These are phyloP conservation scores for Metschnikowia arizonensis DNA, from an alignment of 805 yeast genomes.

Conservation along the genomic window DNA sequence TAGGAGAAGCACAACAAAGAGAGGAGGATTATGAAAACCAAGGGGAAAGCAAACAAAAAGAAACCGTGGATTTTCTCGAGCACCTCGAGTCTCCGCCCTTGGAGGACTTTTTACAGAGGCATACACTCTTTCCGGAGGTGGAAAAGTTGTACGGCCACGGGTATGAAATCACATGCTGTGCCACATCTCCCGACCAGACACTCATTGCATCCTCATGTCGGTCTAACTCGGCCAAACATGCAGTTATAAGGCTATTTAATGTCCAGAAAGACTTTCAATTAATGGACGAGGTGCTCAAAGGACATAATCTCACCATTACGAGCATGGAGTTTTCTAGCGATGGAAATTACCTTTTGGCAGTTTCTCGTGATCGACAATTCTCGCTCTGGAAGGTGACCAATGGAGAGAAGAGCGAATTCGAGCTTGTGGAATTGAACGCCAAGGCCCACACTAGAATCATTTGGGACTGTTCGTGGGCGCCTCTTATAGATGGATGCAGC, in stretches of 20 bases:
- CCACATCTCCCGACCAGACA: constrained; percentile 57
- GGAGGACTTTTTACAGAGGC: constrained; percentile 88
- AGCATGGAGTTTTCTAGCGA: constrained; percentile 71
- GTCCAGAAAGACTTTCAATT: constrained; percentile 54
- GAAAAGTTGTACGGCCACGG: constrained; percentile 98
- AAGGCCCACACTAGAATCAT: constrained; percentile 89
- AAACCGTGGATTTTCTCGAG: constrained; percentile 52
- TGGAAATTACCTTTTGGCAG: constrained; percentile 62
- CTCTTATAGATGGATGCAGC: constrained; percentile 26
- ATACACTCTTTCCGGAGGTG: constrained; percentile 89
- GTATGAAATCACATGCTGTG: constrained; percentile 81
- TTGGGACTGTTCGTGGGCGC: constrained; percentile 94
- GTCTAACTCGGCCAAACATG: constrained; percentile 80
- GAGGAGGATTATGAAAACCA: constrained; percentile 37
- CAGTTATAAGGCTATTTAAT: constrained; percentile 75
- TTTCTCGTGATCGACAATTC: constrained; percentile 85
- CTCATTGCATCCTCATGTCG: constrained; percentile 87
- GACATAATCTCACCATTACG: constrained; percentile 84
- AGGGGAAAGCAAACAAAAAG: constrained; percentile 33
- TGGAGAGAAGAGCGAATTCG: constrained; percentile 26
- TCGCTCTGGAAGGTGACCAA: constrained; percentile 58
- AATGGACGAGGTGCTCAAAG: constrained; percentile 42
- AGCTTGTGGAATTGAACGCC: constrained; percentile 44
- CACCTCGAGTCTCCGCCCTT: constrained; percentile 46
- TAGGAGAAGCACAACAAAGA: constrained; percentile 34